Percentiles rank a stretch among this genome's conserved stretches.
These are phyloP conservation scores for Vigna nakashimae DNA, from an alignment of 306 rosid species.

Conservation along the genomic window DNA sequence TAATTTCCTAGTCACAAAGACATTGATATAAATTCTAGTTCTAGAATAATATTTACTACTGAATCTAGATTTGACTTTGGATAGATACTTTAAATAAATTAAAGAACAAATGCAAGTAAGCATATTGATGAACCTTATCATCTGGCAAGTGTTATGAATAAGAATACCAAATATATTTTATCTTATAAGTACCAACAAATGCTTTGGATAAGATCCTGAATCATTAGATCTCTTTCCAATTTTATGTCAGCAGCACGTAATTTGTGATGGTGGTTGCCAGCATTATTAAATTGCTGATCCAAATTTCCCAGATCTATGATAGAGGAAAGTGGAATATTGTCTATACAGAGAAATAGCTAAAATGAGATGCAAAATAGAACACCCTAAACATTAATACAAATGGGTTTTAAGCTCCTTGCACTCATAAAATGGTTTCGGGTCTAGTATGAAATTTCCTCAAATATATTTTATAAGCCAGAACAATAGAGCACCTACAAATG, in stretches of 20 bases:
- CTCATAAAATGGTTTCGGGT: background rate
- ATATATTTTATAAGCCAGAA: constrained; percentile 18
- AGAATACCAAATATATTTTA: background rate
- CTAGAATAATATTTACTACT: constrained; percentile 27
- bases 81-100: constrained; percentile 38
- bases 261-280: constrained; percentile 21
- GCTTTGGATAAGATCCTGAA: constrained; percentile 14
- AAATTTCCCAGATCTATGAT: background rate
- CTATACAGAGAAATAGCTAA: constrained; percentile 12
- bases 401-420: constrained; percentile 9
- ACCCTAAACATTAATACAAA: constrained; percentile 17
- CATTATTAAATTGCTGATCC: constrained; percentile 18
- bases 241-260: background rate
- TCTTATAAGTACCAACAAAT: background rate
- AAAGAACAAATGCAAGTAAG: constrained; percentile 10
- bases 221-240: background rate
- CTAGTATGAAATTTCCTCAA: background rate
- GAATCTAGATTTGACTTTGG: constrained; percentile 28
- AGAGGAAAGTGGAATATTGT: background rate
- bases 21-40: constrained; percentile 17
- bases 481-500: constrained; percentile 1
- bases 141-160: constrained; percentile 24
- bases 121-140: background rate
- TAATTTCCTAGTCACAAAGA: background rate
- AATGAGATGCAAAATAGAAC: constrained; percentile 7